Evolutionary conservation across 2,329 filamentous ascomycete species (phyloP).

Genomic region (Epichloe brachyelytri): DNA sequence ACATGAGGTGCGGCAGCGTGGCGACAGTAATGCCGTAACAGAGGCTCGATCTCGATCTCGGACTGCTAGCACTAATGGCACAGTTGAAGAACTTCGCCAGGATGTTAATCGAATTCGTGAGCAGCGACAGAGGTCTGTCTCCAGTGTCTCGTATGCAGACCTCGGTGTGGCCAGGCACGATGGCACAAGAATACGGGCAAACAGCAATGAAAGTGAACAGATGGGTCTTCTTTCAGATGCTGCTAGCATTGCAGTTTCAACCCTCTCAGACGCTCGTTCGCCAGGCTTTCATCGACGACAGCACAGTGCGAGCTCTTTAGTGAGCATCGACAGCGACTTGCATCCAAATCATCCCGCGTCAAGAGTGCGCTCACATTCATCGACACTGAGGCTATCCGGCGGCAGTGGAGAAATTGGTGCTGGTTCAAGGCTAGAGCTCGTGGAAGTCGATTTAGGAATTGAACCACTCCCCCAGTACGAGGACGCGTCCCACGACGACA

Average conservation of each 20-base stretch:
- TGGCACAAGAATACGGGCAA: conserved; percentile 60
- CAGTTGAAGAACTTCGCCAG: conserved; percentile 46
- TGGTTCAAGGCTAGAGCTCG: conserved; percentile 40
- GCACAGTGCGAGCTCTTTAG: conserved; percentile 38
- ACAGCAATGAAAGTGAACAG: conserved; percentile 60
- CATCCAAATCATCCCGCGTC: conserved; percentile 27
- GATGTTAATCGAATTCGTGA: conserved; percentile 43
- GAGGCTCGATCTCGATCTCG: conserved; percentile 48
- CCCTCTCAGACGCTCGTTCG: conserved; percentile 20
- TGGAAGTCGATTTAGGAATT: conserved; percentile 37
- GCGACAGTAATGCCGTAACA: conserved; percentile 57
- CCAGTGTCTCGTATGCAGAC: conserved; percentile 64
- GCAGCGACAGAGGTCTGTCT: conserved; percentile 53
- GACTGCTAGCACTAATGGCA: conserved; percentile 32
- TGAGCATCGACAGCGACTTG: conserved; percentile 39
- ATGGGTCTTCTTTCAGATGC: conserved; percentile 59
- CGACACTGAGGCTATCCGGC: conserved; percentile 23
- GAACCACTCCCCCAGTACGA: conserved; percentile 41
- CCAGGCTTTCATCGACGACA: conserved; percentile 28
- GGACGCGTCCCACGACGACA: conserved; percentile 28
- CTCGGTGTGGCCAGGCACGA: conserved; percentile 66
- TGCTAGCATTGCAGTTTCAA: conserved; percentile 43
- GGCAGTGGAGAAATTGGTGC: conserved; percentile 21
- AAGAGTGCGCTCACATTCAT: conserved; percentile 28
- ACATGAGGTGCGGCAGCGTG: conserved; percentile 57